phyloP scores from a whole-genome alignment of 306 rosid genomes.

The Biancaea sappan region DNA sequence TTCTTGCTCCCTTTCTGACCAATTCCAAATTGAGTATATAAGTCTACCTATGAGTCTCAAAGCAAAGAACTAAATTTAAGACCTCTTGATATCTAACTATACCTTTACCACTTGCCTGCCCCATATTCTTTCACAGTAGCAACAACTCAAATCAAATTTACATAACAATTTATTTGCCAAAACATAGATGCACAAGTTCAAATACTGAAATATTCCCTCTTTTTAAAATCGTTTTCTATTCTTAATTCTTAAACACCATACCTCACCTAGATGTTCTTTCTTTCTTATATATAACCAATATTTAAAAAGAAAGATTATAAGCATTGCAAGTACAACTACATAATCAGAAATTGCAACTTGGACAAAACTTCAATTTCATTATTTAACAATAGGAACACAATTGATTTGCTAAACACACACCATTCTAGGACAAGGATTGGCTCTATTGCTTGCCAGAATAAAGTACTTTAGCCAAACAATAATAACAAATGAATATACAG shows the following conservation, averaged over 20 bases:
- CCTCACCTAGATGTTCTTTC: not conserved
- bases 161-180: no score
- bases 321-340: not conserved
- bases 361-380: not conserved
- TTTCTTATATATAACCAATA: not conserved
- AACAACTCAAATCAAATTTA: no score
- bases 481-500: not conserved
- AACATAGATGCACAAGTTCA: not conserved
- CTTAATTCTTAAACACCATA: not conserved
- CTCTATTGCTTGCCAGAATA: not conserved
- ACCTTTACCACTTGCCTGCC: no score
- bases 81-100: no score
- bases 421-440: not conserved
- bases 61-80: no score
- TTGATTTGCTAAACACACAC: not conserved
- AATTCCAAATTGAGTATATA: constrained; percentile 76
- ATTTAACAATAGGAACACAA: not conserved
- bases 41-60: constrained; percentile 92
- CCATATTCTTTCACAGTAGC: no score
- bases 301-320: not conserved
- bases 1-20: constrained; percentile 67
- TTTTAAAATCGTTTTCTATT: not conserved
- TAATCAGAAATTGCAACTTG: not conserved
- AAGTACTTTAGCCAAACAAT: not conserved
- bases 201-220: not conserved